These are phyloP conservation scores for Penicillium sp. DNA, from an alignment of 2,329 filamentous ascomycete genomes.

Conservation along the genomic window DNA sequence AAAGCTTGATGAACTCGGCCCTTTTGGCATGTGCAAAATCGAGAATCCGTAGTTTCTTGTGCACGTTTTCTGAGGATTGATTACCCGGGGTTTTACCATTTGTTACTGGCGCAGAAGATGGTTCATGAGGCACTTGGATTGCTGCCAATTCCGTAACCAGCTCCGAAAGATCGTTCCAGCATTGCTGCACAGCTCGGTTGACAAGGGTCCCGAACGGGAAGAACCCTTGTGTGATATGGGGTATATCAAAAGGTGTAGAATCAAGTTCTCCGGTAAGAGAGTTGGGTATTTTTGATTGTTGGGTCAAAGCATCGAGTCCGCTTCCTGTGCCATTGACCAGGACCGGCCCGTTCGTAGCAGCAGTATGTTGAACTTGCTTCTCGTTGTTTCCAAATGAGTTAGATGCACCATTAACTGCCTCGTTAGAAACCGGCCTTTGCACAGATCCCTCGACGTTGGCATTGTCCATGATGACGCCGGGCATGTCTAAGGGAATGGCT, in stretches of 20 bases:
- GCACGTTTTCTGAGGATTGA: conserved; percentile 62
- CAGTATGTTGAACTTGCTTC: conserved; percentile 19
- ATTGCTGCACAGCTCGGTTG: conserved; percentile 78
- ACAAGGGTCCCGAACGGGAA: conserved; percentile 76
- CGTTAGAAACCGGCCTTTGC: conserved; percentile 26
- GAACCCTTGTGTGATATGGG: conserved; percentile 76
- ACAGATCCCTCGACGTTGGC: conserved; percentile 33
- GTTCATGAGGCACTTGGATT: conserved; percentile 60
- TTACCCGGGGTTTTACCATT: conserved; percentile 40
- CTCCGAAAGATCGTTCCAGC: conserved; percentile 76
- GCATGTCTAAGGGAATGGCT: conserved; percentile 38
- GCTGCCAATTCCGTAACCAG: conserved; percentile 72
- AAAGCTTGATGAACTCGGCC: conserved; percentile 87
- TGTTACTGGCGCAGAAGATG: conserved; percentile 18
- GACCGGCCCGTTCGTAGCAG: conserved; percentile 28
- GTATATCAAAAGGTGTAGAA: conserved; percentile 54
- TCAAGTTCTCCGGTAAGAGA: conserved; percentile 8
- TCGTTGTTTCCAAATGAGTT: conserved; percentile 17
- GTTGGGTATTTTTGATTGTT: conserved; percentile 10
- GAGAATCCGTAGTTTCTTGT: conserved; percentile 76
- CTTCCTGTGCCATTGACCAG: conserved; percentile 34
- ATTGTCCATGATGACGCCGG: conserved; percentile 49
- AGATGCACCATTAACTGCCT: conserved; percentile 31
- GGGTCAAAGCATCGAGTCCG: conserved; percentile 13
- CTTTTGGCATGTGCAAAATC: conserved; percentile 80